phyloP scores from a whole-genome alignment of 352 stramenopile genomes.

The Globisporangium mamillatum region DNA sequence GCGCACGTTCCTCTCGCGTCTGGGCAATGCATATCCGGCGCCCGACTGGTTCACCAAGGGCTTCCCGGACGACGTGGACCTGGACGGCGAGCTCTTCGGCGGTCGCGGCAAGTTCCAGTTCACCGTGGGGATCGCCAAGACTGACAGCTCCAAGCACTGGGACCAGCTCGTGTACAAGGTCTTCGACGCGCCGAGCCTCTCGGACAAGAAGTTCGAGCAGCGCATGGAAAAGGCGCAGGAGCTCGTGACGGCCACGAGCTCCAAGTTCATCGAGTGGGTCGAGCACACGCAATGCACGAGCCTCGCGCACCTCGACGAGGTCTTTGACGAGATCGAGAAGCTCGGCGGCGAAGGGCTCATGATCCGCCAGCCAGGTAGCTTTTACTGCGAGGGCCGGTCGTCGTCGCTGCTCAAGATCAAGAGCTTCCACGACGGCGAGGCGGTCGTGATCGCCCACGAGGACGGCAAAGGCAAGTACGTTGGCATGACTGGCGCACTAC shows the following conservation, averaged over 20 bases:
- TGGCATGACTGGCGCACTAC: slow-evolving; percentile 52
- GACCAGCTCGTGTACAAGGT: slow-evolving; percentile 65
- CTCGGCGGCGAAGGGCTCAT: slow-evolving; percentile 69
- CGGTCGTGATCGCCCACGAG: slow-evolving; percentile 59
- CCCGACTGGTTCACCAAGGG: slow-evolving; percentile 55
- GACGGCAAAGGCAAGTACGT: slow-evolving; percentile 68
- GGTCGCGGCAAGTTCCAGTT: slow-evolving; percentile 61
- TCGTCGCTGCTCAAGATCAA: slow-evolving; percentile 76
- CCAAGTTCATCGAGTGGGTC: slow-evolving; percentile 56
- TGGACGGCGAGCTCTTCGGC: slow-evolving; percentile 77
- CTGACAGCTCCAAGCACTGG: slow-evolving; percentile 49
- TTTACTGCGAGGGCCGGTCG: slow-evolving; percentile 46
- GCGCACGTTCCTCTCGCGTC: slow-evolving; percentile 51
- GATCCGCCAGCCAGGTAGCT: slow-evolving; percentile 56
- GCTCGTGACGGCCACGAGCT: slow-evolving; percentile 25
- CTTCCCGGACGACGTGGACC: slow-evolving; percentile 52
- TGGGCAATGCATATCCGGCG: slow-evolving; percentile 63
- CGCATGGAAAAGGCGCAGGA: slow-evolving; percentile 39
- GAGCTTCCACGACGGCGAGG: slow-evolving; percentile 71
- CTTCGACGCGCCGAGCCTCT: slow-evolving; percentile 54
- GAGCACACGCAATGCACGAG: slow-evolving; percentile 57
- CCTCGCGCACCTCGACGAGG: slow-evolving; percentile 40
- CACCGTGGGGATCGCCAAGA: slow-evolving; percentile 66
- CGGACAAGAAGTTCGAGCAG: slow-evolving; percentile 53
- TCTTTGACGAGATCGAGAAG: slow-evolving; percentile 57